Base-by-base conservation (phyloP, 2,329 filamentous ascomycete species). In the Phialophora macrospora region DNA sequence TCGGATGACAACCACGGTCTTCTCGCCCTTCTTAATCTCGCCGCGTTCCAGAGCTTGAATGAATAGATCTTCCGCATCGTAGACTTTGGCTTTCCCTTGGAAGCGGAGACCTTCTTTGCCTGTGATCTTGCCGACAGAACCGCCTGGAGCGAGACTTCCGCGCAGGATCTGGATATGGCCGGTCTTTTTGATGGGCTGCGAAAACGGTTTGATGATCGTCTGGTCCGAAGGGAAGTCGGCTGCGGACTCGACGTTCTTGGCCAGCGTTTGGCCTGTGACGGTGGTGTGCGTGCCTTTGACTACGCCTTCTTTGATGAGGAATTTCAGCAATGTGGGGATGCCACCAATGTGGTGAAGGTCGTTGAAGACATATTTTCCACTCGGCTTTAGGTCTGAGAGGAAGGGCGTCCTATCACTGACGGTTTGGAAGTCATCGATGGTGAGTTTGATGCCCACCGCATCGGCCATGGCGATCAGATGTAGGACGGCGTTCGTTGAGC, bases 401-500 rank as follows among this genome's bases (percentile, higher is more conserved):
- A 93, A 90, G 24, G 91, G 91, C 20, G 85, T 92, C 56, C 88
- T 86, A 80, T 95, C 88, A 0, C 90, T 92, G 57, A 94, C 90
- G 72, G 84, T 81, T 80, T 95, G 91, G 86, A 94, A 94, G 79
- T 95, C 91, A 72, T 95, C 91, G 66, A 95, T 89, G 55, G 89
- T 92, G 62, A 95, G 85, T 78, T 92, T 90, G 76, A 95, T 85
- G 73, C 90, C 91, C 24, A 92, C 90, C 5, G 89, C 85, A 79
- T 94, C 89, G 67, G 91, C 91, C 64, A 94, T 93, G 73, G 91
- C 91, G 75, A 95, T 91, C 55, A 95, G 79, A 77, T 95, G 91
- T 54, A 95, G 86, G 41, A 95, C 91, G 46, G 91, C 91, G 77
- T 95, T 95, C 70, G 91, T 95, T 74, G 90, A 93, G 69, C 91